These are phyloP conservation scores for Trichoderma harzianum DNA, from an alignment of 2,329 filamentous ascomycete species.

Conservation along the genomic window DNA sequence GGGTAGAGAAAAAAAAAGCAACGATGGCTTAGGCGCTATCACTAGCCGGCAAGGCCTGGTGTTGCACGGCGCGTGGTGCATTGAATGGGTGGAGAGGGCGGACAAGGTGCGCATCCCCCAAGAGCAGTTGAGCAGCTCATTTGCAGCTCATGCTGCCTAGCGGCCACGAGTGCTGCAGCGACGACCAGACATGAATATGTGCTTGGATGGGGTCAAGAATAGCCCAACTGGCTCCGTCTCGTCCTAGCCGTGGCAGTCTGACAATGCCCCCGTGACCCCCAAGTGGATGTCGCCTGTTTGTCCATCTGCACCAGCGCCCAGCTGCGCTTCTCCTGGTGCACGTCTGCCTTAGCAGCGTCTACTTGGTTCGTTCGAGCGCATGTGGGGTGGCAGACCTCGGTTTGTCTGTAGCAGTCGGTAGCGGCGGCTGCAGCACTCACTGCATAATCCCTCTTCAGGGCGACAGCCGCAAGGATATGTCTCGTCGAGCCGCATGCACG, in stretches of 20 bases:
- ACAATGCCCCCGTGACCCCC: slow-evolving; percentile 16
- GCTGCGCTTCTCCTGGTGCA: not conserved
- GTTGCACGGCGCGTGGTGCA: slow-evolving; percentile 8
- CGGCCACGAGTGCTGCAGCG: not conserved
- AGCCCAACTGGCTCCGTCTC: slow-evolving; percentile 4
- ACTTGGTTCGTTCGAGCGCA: not conserved
- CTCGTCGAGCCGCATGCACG: not conserved
- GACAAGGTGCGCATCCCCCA: not conserved
- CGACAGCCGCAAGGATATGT: not conserved
- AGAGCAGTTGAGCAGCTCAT: not conserved
- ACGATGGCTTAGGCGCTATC: not conserved
- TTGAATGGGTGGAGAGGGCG: slow-evolving; percentile 3
- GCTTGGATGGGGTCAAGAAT: slow-evolving; percentile 5
- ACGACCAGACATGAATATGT: not conserved
- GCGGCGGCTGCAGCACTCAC: slow-evolving; percentile 9
- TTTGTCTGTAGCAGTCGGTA: slow-evolving; percentile 6
- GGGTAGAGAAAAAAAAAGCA: not conserved
- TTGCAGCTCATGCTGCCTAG: not conserved
- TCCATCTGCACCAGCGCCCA: slow-evolving; percentile 3
- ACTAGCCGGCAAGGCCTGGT: not conserved
- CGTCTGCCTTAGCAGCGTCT: not conserved
- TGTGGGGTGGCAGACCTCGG: not conserved
- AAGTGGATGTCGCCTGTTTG: slow-evolving; percentile 2
- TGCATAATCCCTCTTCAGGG: not conserved
- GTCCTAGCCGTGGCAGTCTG: slow-evolving; percentile 10